Conservation (phyloP, 495 filamentous ascomycete species). For the Trichoderma virens region DNA sequence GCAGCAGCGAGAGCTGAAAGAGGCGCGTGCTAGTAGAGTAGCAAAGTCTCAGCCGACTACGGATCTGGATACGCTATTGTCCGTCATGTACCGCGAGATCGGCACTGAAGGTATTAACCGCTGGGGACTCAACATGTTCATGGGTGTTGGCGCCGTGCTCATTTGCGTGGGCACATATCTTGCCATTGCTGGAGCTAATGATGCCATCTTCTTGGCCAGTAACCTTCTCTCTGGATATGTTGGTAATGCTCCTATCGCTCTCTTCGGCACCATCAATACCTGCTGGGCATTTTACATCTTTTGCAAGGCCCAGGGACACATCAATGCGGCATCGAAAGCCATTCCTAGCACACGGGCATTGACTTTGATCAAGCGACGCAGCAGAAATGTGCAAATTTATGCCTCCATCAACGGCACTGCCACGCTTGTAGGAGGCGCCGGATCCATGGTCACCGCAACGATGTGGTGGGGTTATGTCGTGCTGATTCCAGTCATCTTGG, state of each 20-base stretch:
- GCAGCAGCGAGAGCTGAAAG: conserved; percentile 26
- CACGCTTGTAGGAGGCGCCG: neutral
- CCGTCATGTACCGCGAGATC: conserved; percentile 32
- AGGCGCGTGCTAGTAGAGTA: neutral
- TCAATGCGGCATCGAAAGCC: neutral
- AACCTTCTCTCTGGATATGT: conserved; percentile 44
- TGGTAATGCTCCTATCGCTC: conserved; percentile 32
- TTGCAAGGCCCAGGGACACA: conserved; percentile 1
- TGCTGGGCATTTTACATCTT: conserved; percentile 8
- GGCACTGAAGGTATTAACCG: conserved; percentile 39
- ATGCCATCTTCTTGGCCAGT: conserved; percentile 29
- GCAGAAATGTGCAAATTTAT: neutral
- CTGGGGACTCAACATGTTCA: conserved; percentile 35
- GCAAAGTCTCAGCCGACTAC: neutral
- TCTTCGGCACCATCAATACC: conserved; percentile 10
- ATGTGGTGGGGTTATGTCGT: neutral
- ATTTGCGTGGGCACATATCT: conserved; percentile 41
- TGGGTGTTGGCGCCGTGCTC: conserved; percentile 36
- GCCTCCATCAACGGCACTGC: conserved; percentile 1
- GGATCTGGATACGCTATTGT: conserved; percentile 25
- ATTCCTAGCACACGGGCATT: neutral
- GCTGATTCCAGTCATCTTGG: neutral
- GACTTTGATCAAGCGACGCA: neutral
- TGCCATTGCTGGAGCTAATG: conserved; percentile 40
- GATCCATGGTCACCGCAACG: neutral